These are phyloP conservation scores for Fusarium chaquense DNA, from an alignment of 2,329 filamentous ascomycete genomes.

Conservation along the genomic window DNA sequence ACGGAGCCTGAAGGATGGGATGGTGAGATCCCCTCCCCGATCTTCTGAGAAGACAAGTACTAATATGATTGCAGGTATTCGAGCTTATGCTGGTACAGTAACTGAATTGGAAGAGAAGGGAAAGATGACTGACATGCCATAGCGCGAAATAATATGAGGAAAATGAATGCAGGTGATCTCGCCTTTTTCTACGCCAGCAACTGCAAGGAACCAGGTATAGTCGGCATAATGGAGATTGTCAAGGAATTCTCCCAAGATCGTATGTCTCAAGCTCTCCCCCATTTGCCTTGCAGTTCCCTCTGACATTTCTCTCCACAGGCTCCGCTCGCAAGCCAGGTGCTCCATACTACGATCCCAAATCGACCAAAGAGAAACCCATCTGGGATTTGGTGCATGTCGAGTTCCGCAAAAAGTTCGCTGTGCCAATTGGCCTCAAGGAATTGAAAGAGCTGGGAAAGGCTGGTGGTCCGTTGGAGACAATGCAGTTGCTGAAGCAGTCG, in stretches of 20 bases:
- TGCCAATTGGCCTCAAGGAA: conserved; percentile 76
- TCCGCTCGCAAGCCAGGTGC: conserved; percentile 51
- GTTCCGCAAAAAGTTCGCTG: conserved; percentile 84
- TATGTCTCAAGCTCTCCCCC: conserved; percentile 54
- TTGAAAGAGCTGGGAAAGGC: conserved; percentile 73
- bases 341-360: conserved; percentile 87
- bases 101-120: rapidly evolving
- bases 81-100: conserved; percentile 60
- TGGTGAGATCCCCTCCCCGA: conserved; percentile 64
- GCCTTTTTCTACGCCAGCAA: conserved; percentile 99
- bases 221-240: conserved; percentile 89
- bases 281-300: rapidly evolving
- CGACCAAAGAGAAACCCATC: conserved; percentile 64
- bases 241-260: conserved; percentile 84
- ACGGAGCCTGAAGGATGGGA: conserved; percentile 90
- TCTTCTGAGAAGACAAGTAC: background rate
- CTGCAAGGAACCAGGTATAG: conserved; percentile 89
- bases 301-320: conserved; percentile 33
- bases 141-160: conserved; percentile 89
- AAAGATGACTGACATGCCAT: background rate
- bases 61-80: conserved; percentile 56
- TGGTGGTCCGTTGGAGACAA: conserved; percentile 71
- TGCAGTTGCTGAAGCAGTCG: conserved; percentile 87
- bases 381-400: conserved; percentile 93
- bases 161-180: conserved; percentile 91